Evolutionary conservation across 148 eudicot genomes (phyloP).

Genomic region (Dianthus caryophyllus): DNA sequence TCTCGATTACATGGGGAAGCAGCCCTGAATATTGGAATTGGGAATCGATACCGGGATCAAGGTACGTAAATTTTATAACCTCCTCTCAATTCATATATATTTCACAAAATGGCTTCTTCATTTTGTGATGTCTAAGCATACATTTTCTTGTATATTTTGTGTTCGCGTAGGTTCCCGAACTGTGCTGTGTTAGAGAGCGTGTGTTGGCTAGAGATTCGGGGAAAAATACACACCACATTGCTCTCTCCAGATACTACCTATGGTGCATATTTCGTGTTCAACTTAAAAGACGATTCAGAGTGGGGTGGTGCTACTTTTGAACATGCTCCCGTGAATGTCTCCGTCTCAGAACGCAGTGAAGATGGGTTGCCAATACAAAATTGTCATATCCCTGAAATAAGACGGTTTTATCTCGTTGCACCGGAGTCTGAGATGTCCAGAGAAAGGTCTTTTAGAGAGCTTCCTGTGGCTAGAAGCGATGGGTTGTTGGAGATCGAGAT

Average conservation of each 20-base stretch:
- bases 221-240: conserved; percentile 23
- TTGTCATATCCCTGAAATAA: background rate
- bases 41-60: conserved; percentile 16
- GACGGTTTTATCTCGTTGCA: background rate
- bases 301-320: conserved; percentile 22
- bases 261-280: conserved; percentile 39
- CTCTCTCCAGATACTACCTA: conserved; percentile 30
- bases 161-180: conserved; percentile 27
- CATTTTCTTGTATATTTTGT: background rate
- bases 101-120: too few relatives aligned
- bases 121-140: too few relatives aligned
- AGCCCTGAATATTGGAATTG: conserved; percentile 18
- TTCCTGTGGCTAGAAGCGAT: background rate
- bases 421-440: background rate
- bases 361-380: background rate
- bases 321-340: background rate
- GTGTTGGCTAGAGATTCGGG: conserved; percentile 41
- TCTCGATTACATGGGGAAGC: conserved; percentile 11
- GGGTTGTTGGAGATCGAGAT: conserved; percentile 15
- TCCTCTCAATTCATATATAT: background rate
- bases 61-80: background rate
- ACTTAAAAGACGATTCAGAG: background rate
- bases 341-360: background rate
- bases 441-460: background rate
- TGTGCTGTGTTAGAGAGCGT: conserved; percentile 37